phyloP scores from a whole-genome alignment of 495 filamentous ascomycete genomes.

The Beverwykella pulmonaria region DNA sequence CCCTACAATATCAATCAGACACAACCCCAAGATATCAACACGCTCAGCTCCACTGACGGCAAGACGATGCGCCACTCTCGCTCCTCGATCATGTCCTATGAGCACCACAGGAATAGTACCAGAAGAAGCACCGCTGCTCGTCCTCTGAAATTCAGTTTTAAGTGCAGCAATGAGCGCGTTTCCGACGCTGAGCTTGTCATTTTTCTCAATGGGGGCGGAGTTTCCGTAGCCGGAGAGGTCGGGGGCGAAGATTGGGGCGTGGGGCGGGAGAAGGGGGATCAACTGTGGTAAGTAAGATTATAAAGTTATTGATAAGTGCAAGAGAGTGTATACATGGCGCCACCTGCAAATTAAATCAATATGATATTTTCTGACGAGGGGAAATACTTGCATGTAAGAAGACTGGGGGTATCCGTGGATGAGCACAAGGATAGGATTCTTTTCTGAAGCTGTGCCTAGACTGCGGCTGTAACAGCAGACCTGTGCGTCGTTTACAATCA shows the following conservation, averaged over 20 bases:
- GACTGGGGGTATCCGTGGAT: slow-evolving; percentile 44
- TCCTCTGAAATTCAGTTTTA: slow-evolving; percentile 30
- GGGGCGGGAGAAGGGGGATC: slow-evolving; percentile 34
- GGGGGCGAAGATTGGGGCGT: slow-evolving; percentile 34
- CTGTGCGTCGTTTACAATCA: slow-evolving; percentile 16
- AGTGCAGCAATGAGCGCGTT: slow-evolving; percentile 46
- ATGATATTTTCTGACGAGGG: neutral
- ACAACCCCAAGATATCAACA: slow-evolving; percentile 43
- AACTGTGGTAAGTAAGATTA: slow-evolving; percentile 13
- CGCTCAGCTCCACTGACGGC: slow-evolving; percentile 41
- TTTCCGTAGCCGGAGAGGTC: slow-evolving; percentile 55
- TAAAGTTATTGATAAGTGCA: neutral
- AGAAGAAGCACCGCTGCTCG: neutral
- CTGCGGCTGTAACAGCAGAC: slow-evolving; percentile 29
- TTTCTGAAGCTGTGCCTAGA: slow-evolving; percentile 16
- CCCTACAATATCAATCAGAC: slow-evolving; percentile 53
- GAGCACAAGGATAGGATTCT: slow-evolving; percentile 38
- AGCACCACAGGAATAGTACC: slow-evolving; percentile 39
- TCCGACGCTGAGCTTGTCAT: slow-evolving; percentile 49
- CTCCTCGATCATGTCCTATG: slow-evolving; percentile 55
- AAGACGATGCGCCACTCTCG: slow-evolving; percentile 53
- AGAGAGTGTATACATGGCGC: slow-evolving; percentile 29
- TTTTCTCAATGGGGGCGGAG: slow-evolving; percentile 29
- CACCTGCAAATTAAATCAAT: slow-evolving; percentile 18
- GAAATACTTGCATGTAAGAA: slow-evolving; percentile 37